Evolutionary conservation across 192 early-diverging fungal genomes (phyloP).

Genomic region (Paraglomus occultum): DNA sequence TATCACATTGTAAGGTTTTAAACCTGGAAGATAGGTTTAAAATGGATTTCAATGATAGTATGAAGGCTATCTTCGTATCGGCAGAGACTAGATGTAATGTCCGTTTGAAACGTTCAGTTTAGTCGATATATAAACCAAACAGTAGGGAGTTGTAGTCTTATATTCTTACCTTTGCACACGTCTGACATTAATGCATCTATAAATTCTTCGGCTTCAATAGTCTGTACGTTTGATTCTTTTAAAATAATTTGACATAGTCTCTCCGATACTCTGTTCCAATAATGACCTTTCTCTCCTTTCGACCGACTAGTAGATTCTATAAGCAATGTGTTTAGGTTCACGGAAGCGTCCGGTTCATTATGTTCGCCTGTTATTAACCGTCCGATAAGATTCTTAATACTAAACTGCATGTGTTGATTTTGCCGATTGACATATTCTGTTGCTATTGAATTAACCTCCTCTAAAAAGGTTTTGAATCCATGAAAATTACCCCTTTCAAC

Average conservation of each 20-base stretch:
- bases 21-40: constrained; percentile 20
- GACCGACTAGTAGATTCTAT: neutral
- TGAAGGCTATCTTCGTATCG: constrained; percentile 26
- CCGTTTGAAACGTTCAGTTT: neutral
- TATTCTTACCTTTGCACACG: constrained; percentile 5
- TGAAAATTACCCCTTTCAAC: constrained; percentile 16
- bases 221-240: neutral
- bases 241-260: neutral
- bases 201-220: constrained; percentile 9
- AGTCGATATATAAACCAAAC: neutral
- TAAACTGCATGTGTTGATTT: no score
- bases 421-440: neutral
- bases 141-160: neutral
- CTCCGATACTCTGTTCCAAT: constrained; percentile 22
- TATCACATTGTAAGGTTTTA: constrained; percentile 33
- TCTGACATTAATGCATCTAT: constrained; percentile 13
- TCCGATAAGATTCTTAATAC: no score
- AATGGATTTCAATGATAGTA: constrained; percentile 27
- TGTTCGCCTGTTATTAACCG: no score
- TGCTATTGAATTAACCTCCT: neutral
- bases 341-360: no score
- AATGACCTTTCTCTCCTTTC: neutral
- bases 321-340: constrained; percentile 10
- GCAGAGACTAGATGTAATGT: constrained; percentile 20
- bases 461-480: constrained; percentile 15